phyloP scores from a whole-genome alignment of 345 rosid species.

The Populus davidiana region DNA sequence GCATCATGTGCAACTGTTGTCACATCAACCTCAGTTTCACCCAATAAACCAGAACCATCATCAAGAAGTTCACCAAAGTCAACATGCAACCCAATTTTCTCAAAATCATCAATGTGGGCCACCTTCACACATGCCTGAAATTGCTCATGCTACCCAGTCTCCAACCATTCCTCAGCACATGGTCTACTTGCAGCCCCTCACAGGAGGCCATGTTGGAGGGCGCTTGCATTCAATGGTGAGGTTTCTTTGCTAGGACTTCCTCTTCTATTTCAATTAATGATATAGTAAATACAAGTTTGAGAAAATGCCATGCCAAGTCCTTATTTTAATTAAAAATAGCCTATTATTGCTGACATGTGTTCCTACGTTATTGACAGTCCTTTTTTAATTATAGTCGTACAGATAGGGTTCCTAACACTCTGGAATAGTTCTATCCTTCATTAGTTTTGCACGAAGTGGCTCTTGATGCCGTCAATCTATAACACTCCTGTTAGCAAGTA shows the following conservation, averaged over 20 bases:
- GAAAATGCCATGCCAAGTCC: not conserved
- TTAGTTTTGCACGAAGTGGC: not conserved
- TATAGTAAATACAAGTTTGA: not conserved
- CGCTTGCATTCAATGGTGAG: constrained; percentile 71
- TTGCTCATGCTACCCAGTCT: constrained; percentile 65
- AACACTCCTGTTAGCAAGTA: not conserved
- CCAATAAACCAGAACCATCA: constrained; percentile 61
- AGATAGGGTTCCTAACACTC: not conserved
- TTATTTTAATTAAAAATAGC: too few species aligned
- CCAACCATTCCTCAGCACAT: constrained; percentile 74
- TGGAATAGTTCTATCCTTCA: not conserved
- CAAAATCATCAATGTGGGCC: constrained; percentile 66
- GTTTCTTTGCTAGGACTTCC: not conserved
- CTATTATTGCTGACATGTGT: not conserved
- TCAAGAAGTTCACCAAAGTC: constrained; percentile 63
- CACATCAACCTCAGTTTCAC: constrained; percentile 73
- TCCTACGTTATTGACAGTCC: not conserved
- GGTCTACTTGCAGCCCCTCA: constrained; percentile 73
- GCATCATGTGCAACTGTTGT: constrained; percentile 56
- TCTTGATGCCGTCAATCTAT: not conserved
- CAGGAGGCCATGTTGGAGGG: constrained; percentile 60
- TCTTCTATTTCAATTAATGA: not conserved
- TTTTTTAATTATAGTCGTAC: not conserved
- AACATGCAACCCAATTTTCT: constrained; percentile 58
- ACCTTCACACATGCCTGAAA: constrained; percentile 52